Conservation (phyloP, 148 eudicot species). For the Rhododendron griersonianum region DNA sequence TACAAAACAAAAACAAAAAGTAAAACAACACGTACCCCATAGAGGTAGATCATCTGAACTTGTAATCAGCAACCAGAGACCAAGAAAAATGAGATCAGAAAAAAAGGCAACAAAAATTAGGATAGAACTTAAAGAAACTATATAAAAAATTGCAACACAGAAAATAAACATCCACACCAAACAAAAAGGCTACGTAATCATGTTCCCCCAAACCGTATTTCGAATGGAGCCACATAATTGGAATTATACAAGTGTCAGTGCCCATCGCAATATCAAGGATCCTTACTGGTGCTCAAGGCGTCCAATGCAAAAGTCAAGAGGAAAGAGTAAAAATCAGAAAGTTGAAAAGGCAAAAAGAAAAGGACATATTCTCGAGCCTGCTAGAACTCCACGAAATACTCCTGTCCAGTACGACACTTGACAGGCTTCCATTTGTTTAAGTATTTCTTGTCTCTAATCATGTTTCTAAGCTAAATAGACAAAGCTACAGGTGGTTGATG, state of each 20-base stretch:
- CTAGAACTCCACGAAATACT: background rate
- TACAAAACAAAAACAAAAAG: background rate
- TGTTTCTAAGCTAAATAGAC: background rate
- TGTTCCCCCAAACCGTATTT: background rate
- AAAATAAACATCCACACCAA: background rate
- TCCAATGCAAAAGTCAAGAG: background rate
- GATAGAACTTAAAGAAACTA: background rate
- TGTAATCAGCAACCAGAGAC: slow-evolving; percentile 26
- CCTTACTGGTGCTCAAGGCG: background rate
- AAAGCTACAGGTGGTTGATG: background rate
- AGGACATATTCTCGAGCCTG: background rate
- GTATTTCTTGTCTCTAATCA: background rate
- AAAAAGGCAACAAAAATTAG: slow-evolving; percentile 5
- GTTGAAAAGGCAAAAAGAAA: background rate
- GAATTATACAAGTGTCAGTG: background rate
- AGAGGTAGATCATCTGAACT: slow-evolving; percentile 71
- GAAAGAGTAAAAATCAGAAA: background rate
- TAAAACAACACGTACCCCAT: slow-evolving; percentile 57
- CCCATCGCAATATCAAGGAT: slow-evolving; percentile 2
- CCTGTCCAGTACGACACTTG: background rate
- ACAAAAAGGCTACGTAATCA: background rate
- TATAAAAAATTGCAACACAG: background rate
- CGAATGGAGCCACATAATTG: background rate
- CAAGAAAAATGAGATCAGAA: slow-evolving; percentile 14
- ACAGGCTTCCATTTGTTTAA: background rate